A percentile compares a stretch with the other conserved stretches of the same genome.
These are phyloP conservation scores for Ambrosia hybrid DNA, from an alignment of 140 eudicot species.

Conservation along the genomic window DNA sequence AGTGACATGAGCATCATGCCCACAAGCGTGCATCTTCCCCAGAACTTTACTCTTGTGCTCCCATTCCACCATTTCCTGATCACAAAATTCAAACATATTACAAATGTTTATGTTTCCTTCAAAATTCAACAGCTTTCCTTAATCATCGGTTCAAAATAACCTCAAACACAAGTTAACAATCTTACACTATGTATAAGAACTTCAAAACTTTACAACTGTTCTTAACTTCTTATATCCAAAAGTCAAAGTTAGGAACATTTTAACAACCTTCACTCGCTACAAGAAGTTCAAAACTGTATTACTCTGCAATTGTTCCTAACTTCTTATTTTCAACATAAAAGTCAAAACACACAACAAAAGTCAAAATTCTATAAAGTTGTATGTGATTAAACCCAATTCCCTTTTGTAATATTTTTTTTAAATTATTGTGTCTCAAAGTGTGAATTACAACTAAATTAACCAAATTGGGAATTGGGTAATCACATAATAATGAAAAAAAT, in stretches of 20 bases:
- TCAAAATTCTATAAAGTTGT: background rate
- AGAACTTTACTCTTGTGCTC: too few species aligned
- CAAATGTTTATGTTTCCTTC: too few species aligned
- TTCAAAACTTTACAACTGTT: constrained; percentile 12
- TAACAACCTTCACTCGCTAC: background rate
- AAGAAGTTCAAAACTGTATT: background rate
- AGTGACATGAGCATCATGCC: too few species aligned
- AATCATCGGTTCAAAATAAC: constrained; percentile 9
- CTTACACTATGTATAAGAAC: background rate
- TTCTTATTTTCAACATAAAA: background rate
- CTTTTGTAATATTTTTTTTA: too few species aligned
- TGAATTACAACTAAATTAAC: constrained; percentile 11
- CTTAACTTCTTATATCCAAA: background rate
- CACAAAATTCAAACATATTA: too few species aligned
- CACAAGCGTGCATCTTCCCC: too few species aligned
- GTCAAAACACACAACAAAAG: too few species aligned
- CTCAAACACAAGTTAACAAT: constrained; percentile 13
- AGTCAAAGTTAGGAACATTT: background rate
- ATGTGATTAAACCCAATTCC: too few species aligned
- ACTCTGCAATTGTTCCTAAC: constrained; percentile 1
- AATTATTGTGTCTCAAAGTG: too few species aligned
- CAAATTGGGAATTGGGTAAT: constrained; percentile 11
- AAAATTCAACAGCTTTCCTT: background rate
- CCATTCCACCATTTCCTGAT: too few species aligned
- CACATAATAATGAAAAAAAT: background rate